Base-by-base conservation (phyloP, 2,329 filamentous ascomycete species). In the Sporothrix variecibatus region DNA sequence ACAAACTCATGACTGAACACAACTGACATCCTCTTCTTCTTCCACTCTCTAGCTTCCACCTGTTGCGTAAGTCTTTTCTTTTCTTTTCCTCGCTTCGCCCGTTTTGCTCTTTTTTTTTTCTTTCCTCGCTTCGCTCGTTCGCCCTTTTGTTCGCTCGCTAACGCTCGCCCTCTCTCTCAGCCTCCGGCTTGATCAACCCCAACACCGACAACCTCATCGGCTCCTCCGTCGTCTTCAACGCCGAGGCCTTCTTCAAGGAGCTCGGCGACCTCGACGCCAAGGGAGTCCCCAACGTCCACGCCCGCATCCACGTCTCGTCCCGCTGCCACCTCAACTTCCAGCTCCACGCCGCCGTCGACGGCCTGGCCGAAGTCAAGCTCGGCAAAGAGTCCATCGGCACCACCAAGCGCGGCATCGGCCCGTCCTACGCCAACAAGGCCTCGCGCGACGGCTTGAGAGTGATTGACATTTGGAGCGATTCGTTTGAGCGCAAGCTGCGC, bases 131-230 rank as follows among this genome's bases (percentile, higher is more conserved):
- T 15, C 3, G 12, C 23, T 31, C 5, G 15, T 43, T 15, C 20
- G 11, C 88, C 92, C 69, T 88, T 17, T 6, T 1, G 17, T 15
- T 17, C 17, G 17, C 6, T 34, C 1, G 17, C 43, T 49, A n/a
- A 51, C 43, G 26, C 62, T 23, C 5, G 1, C 11, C 2, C 26
- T 9, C 7, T 20, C 20, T 3, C 31, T 17, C 51, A 77, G 76
- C 91, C 31, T 92, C 89, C 73, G 93, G 93, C 75, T 87, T 95
- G 75, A 86, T 95, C 77, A 93, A 92, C 80, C 90, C 92, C 7
- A 84, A 85, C 60, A 93, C 89, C 81, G 86, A 89, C 78, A 95
- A 94, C 83, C 84, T 95, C 74, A 92, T 95, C 80, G 93, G 92
- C 75, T 91, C 90, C 68, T 91, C 86, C 65, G 87, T 89, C 56